Conservation (phyloP, 441 rosid genomes). For the Eruca vesicaria region DNA sequence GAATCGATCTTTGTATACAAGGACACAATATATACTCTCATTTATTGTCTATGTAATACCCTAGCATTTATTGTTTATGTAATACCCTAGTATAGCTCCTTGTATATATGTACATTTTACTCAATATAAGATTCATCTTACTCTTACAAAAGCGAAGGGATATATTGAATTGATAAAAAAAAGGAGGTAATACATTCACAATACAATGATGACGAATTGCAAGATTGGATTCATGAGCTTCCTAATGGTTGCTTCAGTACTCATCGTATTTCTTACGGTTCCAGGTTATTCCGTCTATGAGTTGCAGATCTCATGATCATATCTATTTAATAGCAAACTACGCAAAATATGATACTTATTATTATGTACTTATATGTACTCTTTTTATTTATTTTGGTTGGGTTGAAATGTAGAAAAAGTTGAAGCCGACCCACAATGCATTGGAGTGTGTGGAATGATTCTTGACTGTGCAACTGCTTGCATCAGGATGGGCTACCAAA, state of each 20-base stretch:
- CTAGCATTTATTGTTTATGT: too few species aligned
- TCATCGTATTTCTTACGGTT: not conserved
- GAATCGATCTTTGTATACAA: too few species aligned
- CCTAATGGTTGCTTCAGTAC: not conserved
- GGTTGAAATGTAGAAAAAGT: slow-evolving; percentile 5
- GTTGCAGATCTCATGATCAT: not conserved
- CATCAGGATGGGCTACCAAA: not conserved
- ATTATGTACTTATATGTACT: not conserved
- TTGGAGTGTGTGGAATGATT: not conserved
- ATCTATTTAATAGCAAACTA: not conserved
- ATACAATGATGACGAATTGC: slow-evolving; percentile 10
- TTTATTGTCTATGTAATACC: not conserved
- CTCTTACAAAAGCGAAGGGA: too few species aligned
- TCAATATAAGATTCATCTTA: too few species aligned
- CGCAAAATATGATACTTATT: not conserved
- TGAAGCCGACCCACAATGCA: not conserved
- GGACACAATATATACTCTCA: too few species aligned
- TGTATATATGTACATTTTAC: too few species aligned
- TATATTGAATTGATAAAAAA: not conserved
- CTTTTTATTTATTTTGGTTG: not conserved
- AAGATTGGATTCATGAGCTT: slow-evolving; percentile 17
- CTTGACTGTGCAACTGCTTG: not conserved
- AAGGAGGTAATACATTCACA: not conserved
- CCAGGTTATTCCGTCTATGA: slow-evolving; percentile 6
- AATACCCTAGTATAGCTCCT: too few species aligned